Evolutionary conservation across 2,329 filamentous ascomycete genomes (phyloP).

Genomic region (Teratosphaeria epicoccoides): DNA sequence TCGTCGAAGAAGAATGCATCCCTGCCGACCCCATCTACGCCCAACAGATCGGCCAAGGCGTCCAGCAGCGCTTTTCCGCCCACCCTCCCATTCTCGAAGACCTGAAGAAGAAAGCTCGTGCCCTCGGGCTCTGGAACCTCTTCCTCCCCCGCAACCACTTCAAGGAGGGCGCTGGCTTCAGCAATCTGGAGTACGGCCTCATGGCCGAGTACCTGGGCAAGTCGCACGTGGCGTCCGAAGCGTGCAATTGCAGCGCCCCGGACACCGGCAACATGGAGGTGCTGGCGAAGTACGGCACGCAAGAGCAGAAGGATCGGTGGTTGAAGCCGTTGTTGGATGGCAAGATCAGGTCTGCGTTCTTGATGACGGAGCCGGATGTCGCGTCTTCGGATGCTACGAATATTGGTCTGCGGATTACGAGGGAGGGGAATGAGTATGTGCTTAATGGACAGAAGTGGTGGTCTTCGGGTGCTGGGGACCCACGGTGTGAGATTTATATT

Average conservation of each 20-base stretch:
- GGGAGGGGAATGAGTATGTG: constrained; percentile 79
- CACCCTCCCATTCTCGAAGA: constrained; percentile 79
- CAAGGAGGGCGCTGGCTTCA: constrained; percentile 87
- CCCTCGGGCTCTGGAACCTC: constrained; percentile 94
- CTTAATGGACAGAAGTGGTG: constrained; percentile 99
- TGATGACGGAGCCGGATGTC: constrained; percentile 37
- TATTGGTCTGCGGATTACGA: constrained; percentile 57
- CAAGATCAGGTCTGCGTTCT: constrained; percentile 40
- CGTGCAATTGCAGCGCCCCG: constrained; percentile 56
- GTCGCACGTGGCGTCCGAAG: constrained; percentile 74
- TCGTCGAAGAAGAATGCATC: constrained; percentile 85
- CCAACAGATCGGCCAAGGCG: constrained; percentile 66
- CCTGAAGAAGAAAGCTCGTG: constrained; percentile 71
- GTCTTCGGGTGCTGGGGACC: constrained; percentile 91
- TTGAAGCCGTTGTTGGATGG: constrained; percentile 40
- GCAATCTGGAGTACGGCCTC: constrained; percentile 90
- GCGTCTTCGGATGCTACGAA: constrained; percentile 42
- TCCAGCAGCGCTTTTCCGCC: constrained; percentile 61
- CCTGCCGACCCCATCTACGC: constrained; percentile 67
- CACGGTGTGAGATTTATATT: constrained; percentile 83
- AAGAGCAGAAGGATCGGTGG: constrained; percentile 41
- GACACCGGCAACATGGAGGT: constrained; percentile 45
- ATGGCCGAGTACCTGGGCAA: constrained; percentile 96
- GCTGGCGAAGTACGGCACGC: constrained; percentile 42
- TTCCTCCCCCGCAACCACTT: constrained; percentile 94